Evolutionary conservation across 306 rosid species (phyloP).

Genomic region (Quercus rubra): DNA sequence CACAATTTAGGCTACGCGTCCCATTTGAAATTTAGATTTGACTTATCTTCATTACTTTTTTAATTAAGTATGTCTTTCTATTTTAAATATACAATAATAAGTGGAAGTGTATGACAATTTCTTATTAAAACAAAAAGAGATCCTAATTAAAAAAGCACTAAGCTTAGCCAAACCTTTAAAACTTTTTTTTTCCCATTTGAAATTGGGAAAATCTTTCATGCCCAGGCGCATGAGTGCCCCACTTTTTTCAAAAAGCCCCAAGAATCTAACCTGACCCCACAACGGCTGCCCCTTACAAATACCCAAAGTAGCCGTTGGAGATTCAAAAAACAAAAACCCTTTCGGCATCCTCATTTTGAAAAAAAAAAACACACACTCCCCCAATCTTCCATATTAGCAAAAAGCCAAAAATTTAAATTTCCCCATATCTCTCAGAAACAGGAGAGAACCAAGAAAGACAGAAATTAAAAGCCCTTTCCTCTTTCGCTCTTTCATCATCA

Average conservation of each 20-base stretch:
- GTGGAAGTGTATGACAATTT: too few relatives aligned
- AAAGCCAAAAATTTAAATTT: background rate
- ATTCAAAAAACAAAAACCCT: background rate
- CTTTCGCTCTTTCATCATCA: conserved; percentile 24
- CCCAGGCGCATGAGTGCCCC: too few relatives aligned
- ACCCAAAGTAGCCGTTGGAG: conserved; percentile 29
- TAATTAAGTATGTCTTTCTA: too few relatives aligned
- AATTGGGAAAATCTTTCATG: background rate
- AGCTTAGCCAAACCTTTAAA: rapidly evolving
- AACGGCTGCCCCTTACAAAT: conserved; percentile 26
- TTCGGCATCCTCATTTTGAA: background rate
- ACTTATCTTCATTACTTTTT: too few relatives aligned
- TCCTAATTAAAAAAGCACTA: rapidly evolving
- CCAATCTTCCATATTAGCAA: background rate
- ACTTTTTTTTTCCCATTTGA: conserved; percentile 3
- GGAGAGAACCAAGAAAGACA: background rate
- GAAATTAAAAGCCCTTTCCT: background rate
- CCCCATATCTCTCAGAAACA: background rate
- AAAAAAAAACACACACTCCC: background rate
- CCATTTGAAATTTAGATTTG: too few relatives aligned
- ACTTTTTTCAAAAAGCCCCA: background rate
- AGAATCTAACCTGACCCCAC: conserved; percentile 12
- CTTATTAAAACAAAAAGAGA: too few relatives aligned
- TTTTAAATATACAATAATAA: too few relatives aligned
- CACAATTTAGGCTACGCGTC: too few relatives aligned